Conservation (phyloP, 2,329 filamentous ascomycete species). For the Pseudogymnoascus sp. region DNA sequence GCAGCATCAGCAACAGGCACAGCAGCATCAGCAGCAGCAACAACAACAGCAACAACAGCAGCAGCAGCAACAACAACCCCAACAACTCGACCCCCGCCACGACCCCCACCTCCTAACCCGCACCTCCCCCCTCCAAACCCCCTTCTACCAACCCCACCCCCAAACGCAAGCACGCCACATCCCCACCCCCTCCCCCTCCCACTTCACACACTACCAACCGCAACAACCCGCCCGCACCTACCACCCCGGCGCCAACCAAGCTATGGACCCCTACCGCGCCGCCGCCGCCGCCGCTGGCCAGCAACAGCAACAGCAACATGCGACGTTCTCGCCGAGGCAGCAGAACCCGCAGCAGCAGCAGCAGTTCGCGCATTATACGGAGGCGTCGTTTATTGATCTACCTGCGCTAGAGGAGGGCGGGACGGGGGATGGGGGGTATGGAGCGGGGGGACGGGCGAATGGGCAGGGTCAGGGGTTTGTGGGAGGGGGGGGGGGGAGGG, state of each 20-base stretch:
- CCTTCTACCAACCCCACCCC: background rate
- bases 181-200: background rate
- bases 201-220: background rate
- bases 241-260: background rate
- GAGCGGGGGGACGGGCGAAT: background rate
- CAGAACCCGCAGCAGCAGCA: background rate
- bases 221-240: background rate
- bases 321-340: background rate
- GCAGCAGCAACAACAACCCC: slow-evolving; percentile 3
- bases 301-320: background rate
- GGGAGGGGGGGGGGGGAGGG: background rate
- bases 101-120: background rate
- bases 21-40: slow-evolving; percentile 17
- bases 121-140: background rate
- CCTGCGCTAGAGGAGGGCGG: background rate
- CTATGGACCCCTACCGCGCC: background rate
- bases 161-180: background rate
- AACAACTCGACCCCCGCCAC: background rate
- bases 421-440: background rate
- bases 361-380: background rate
- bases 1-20: slow-evolving; percentile 21
- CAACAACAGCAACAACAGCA: slow-evolving; percentile 22
- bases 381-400: background rate
- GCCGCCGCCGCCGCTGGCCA: background rate
- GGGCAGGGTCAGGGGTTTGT: background rate